These are phyloP conservation scores for Fonsecaea multimorphosa DNA, from an alignment of 2,329 filamentous ascomycete genomes.

Conservation along the genomic window DNA sequence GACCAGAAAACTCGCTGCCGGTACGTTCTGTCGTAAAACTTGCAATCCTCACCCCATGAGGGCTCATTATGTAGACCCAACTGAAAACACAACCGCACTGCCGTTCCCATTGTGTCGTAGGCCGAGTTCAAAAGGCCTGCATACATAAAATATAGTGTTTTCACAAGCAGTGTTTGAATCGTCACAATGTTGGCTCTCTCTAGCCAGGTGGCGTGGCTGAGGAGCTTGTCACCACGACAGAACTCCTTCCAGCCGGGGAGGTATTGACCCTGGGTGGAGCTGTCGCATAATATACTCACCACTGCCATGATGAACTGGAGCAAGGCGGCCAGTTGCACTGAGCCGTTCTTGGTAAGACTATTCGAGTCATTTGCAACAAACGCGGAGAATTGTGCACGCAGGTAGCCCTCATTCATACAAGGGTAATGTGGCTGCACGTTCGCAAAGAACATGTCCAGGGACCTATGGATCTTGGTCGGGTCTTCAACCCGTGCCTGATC, in stretches of 20 bases:
- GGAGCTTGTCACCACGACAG: background rate
- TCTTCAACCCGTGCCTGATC: background rate
- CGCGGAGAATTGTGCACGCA: constrained; percentile 4
- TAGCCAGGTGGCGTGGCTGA: constrained; percentile 1
- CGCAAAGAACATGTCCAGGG: constrained; percentile 3
- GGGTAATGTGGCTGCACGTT: constrained; percentile 4
- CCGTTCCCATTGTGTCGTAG: background rate
- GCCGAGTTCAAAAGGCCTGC: background rate
- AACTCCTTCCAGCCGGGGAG: background rate
- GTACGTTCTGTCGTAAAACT: background rate
- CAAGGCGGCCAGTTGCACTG: background rate
- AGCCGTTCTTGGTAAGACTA: too few relatives aligned
- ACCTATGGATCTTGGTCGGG: background rate
- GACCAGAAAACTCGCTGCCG: constrained; percentile 7
- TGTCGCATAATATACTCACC: background rate
- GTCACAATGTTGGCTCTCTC: constrained; percentile 1
- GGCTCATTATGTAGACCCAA: background rate
- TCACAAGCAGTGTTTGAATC: constrained; percentile 1
- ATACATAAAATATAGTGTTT: constrained; percentile 4
- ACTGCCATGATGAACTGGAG: constrained; percentile 8
- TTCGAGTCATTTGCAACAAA: constrained; percentile 8
- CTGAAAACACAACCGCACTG: background rate
- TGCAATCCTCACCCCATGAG: background rate
- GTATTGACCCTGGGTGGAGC: background rate
- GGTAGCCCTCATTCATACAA: constrained; percentile 5